A percentile compares a stretch with the other conserved stretches of the same genome.
phyloP scores from a whole-genome alignment of 2,329 filamentous ascomycete species.

The Diaporthe nobilis region DNA sequence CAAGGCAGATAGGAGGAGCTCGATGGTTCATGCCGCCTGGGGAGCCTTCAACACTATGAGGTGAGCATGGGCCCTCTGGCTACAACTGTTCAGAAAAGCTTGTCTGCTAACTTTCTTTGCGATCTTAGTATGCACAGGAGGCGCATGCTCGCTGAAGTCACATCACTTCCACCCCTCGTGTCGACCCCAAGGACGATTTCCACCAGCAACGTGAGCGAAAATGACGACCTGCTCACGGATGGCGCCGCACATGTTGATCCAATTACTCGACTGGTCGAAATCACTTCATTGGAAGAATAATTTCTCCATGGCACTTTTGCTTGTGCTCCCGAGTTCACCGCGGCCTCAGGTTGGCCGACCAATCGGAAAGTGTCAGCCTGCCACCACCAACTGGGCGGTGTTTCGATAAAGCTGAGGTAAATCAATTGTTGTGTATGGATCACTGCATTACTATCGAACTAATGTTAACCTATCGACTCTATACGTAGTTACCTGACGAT shows the following conservation, averaged over 20 bases:
- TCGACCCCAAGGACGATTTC: background rate
- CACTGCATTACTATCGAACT: background rate
- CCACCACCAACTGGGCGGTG: background rate
- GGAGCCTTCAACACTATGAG: slow-evolving; percentile 1
- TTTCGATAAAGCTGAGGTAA: background rate
- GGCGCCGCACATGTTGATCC: background rate
- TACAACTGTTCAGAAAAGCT: background rate
- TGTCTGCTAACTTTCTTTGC: background rate
- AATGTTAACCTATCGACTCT: background rate
- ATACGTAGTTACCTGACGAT: background rate
- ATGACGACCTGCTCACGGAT: background rate
- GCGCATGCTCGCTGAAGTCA: background rate
- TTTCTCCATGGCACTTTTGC: background rate
- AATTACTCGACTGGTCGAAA: background rate
- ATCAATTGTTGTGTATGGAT: too few species aligned
- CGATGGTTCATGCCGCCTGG: background rate
- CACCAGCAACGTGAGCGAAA: background rate
- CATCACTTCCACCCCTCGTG: background rate
- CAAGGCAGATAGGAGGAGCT: background rate
- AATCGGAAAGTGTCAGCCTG: too few species aligned
- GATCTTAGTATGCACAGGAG: background rate
- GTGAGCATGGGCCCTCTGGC: background rate
- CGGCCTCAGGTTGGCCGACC: background rate
- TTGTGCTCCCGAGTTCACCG: background rate
- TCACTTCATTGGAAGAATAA: background rate